These are phyloP conservation scores for Cadophora gregata DNA, from an alignment of 2,329 filamentous ascomycete genomes.

Conservation along the genomic window DNA sequence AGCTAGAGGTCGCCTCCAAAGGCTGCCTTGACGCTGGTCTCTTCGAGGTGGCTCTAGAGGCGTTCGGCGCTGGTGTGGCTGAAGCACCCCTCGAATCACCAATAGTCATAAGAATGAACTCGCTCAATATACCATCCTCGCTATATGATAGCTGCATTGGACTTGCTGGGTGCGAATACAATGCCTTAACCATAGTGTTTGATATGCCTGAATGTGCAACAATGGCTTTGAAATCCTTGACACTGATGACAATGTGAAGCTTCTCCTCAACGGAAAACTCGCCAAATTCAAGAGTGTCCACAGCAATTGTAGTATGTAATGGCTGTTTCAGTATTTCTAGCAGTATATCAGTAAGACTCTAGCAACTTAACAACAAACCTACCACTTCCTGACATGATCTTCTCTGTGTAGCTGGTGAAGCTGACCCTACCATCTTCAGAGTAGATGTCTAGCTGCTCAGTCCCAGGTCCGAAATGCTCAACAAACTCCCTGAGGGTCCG, in stretches of 20 bases:
- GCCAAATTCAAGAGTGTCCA: constrained; percentile 79
- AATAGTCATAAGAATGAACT: constrained; percentile 84
- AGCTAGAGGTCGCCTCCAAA: constrained; percentile 39
- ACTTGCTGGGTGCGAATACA: constrained; percentile 72
- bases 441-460: constrained; percentile 81
- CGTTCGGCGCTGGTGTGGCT: constrained; percentile 37
- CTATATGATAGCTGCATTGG: constrained; percentile 77
- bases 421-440: constrained; percentile 72
- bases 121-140: constrained; percentile 70
- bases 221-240: constrained; percentile 83
- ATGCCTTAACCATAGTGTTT: constrained; percentile 68
- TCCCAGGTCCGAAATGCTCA: constrained; percentile 81
- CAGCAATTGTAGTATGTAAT: constrained; percentile 77
- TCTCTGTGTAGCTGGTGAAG: constrained; percentile 84
- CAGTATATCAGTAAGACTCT: constrained; percentile 23
- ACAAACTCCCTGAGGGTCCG: constrained; percentile 75
- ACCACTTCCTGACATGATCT: constrained; percentile 72
- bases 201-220: constrained; percentile 76
- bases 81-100: constrained; percentile 58
- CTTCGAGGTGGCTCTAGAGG: constrained; percentile 37
- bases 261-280: constrained; percentile 76
- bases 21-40: constrained; percentile 39
- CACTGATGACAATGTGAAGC: constrained; percentile 79
- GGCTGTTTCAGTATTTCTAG: constrained; percentile 79
- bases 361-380: constrained; percentile 28